phyloP scores from a whole-genome alignment of 257 asterid genomes.

The Primulina huaijiensis region DNA sequence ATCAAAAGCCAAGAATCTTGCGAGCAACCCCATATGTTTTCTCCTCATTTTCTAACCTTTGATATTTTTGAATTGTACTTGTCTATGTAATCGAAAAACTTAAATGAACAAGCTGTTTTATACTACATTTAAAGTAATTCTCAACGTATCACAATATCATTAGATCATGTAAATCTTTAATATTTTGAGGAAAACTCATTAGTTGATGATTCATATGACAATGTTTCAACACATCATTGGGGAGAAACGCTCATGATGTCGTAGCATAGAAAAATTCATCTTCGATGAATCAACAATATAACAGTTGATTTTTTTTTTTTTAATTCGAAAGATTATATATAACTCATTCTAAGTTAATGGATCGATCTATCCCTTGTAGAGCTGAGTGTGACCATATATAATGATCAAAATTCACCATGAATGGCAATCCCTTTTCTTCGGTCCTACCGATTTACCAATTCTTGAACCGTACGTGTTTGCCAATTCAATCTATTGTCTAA shows the following conservation, averaged over 20 bases:
- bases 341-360: background rate
- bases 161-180: too few relatives aligned
- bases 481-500: background rate
- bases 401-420: background rate
- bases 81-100: background rate
- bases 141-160: too few relatives aligned
- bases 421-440: background rate
- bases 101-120: too few relatives aligned
- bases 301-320: too few relatives aligned
- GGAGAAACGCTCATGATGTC: too few relatives aligned
- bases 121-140: too few relatives aligned
- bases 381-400: background rate
- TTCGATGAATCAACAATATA: too few relatives aligned
- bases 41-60: background rate
- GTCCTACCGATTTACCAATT: background rate
- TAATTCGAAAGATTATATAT: too few relatives aligned
- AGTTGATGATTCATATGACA: too few relatives aligned
- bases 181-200: too few relatives aligned
- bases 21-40: background rate
- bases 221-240: too few relatives aligned
- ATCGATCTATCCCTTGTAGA: background rate
- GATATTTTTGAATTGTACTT: background rate
- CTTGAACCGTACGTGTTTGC: background rate
- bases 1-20: slow-evolving; percentile 24
- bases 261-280: too few relatives aligned